These are phyloP conservation scores for Rosellinia necatrix DNA, from an alignment of 2,329 filamentous ascomycete species.

Conservation along the genomic window DNA sequence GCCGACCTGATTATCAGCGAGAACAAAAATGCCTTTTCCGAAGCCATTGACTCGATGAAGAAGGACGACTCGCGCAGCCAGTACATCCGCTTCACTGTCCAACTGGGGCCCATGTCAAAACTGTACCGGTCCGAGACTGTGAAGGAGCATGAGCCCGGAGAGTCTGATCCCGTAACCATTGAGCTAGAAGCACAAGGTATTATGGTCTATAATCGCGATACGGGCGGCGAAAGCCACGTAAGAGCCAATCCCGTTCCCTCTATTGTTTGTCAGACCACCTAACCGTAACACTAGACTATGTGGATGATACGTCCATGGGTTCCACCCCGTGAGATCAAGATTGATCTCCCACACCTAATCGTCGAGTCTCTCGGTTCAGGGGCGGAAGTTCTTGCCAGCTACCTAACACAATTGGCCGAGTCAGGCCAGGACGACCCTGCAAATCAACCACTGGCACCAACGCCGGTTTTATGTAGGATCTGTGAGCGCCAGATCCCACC, in stretches of 20 bases:
- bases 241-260: slow-evolving; percentile 46
- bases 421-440: slow-evolving; percentile 75
- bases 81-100: slow-evolving; percentile 79
- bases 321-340: slow-evolving; percentile 87
- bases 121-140: slow-evolving; percentile 55
- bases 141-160: slow-evolving; percentile 45
- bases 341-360: slow-evolving; percentile 85
- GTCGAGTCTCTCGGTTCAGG: slow-evolving; percentile 94
- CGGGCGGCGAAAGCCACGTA: slow-evolving; percentile 89
- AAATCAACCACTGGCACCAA: slow-evolving; percentile 75
- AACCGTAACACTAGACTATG: slow-evolving; percentile 72
- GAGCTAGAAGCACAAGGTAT: slow-evolving; percentile 96
- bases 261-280: background rate
- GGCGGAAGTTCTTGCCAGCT: slow-evolving; percentile 91
- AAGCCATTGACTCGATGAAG: slow-evolving; percentile 86
- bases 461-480: slow-evolving; percentile 88
- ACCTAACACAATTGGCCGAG: slow-evolving; percentile 88
- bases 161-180: slow-evolving; percentile 58
- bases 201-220: slow-evolving; percentile 91
- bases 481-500: slow-evolving; percentile 96
- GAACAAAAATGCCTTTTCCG: slow-evolving; percentile 78
- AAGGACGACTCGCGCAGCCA: slow-evolving; percentile 92
- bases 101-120: slow-evolving; percentile 71
- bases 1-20: slow-evolving; percentile 78
- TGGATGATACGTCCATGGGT: slow-evolving; percentile 98